These are phyloP conservation scores for Phialophora tarda DNA, from an alignment of 2,329 filamentous ascomycete species.

Conservation along the genomic window DNA sequence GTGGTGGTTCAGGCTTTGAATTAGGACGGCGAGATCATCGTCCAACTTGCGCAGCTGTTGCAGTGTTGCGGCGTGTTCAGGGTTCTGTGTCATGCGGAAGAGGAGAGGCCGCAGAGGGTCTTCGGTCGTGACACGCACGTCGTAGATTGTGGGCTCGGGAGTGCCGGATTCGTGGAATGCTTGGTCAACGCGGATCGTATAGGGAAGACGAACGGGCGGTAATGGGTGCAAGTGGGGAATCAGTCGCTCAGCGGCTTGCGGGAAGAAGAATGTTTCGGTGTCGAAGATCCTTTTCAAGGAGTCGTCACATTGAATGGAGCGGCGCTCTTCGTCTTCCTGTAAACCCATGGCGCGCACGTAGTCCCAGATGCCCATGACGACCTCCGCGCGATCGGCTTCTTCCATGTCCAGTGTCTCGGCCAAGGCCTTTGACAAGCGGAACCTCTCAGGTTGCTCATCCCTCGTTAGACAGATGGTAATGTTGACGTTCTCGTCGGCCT, in stretches of 20 bases:
- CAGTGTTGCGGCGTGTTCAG: conserved; percentile 72
- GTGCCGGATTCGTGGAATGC: conserved; percentile 68
- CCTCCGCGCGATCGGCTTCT: conserved; percentile 85
- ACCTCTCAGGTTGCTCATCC: conserved; percentile 86
- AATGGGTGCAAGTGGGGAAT: conserved; percentile 78
- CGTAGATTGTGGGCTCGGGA: conserved; percentile 82
- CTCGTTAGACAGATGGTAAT: conserved; percentile 84
- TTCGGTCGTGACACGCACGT: conserved; percentile 82
- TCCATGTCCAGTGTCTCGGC: conserved; percentile 83
- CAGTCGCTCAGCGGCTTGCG: conserved; percentile 80
- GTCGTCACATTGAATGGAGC: conserved; percentile 89
- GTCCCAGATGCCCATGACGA: conserved; percentile 92
- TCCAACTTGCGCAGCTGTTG: conserved; percentile 78
- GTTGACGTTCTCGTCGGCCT: conserved; percentile 89
- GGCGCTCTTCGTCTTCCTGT: conserved; percentile 93
- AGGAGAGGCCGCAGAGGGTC: conserved; percentile 74
- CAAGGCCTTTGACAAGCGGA: conserved; percentile 75
- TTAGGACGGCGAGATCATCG: conserved; percentile 79
- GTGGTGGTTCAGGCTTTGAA: conserved; percentile 81
- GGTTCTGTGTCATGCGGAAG: conserved; percentile 69
- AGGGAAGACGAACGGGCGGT: conserved; percentile 80
- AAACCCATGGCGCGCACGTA: conserved; percentile 85
- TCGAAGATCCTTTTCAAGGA: conserved; percentile 78
- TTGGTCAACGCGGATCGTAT: conserved; percentile 92
- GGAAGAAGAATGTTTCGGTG: conserved; percentile 80